Evolutionary conservation across 2,329 filamentous ascomycete species (phyloP).

Genomic region (Fusarium begoniae): DNA sequence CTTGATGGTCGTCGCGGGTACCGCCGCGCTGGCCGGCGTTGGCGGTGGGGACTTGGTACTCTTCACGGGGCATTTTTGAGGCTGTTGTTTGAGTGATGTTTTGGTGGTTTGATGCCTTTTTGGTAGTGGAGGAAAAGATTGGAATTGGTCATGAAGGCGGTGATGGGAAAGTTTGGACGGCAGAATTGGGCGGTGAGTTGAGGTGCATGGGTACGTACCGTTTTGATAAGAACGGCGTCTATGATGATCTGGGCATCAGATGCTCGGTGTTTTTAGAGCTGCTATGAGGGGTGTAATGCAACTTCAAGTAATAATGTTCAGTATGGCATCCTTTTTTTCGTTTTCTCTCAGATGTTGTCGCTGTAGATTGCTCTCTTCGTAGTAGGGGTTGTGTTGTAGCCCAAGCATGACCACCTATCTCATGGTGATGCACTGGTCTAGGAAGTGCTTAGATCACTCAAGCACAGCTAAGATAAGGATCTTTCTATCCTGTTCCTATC

Average conservation of each 20-base stretch:
- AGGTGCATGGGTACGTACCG: not conserved
- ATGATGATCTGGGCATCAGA: not conserved
- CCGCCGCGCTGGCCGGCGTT: constrained; percentile 55
- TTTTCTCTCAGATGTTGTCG: too few relatives aligned
- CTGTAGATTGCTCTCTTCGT: not conserved
- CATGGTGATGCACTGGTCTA: not conserved
- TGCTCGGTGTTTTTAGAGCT: not conserved
- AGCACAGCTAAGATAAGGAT: not conserved
- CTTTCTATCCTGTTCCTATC: not conserved
- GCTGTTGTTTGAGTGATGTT: not conserved
- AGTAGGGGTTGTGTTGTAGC: not conserved
- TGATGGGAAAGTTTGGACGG: constrained; percentile 38
- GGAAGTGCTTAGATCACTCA: not conserved
- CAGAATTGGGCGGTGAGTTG: constrained; percentile 41
- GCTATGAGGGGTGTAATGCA: too few relatives aligned
- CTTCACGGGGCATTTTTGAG: constrained; percentile 73
- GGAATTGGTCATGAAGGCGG: constrained; percentile 38
- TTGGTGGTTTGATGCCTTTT: not conserved
- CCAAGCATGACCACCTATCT: not conserved
- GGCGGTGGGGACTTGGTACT: constrained; percentile 76
- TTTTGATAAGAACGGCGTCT: not conserved
- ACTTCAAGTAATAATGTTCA: too few relatives aligned
- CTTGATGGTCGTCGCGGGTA: constrained; percentile 51
- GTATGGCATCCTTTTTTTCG: not conserved
- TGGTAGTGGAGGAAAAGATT: constrained; percentile 30